A percentile compares a stretch with the other conserved stretches of the same genome.
Evolutionary conservation across 2,329 filamentous ascomycete species (phyloP).

Genomic region (Cucurbitaria berberidis): DNA sequence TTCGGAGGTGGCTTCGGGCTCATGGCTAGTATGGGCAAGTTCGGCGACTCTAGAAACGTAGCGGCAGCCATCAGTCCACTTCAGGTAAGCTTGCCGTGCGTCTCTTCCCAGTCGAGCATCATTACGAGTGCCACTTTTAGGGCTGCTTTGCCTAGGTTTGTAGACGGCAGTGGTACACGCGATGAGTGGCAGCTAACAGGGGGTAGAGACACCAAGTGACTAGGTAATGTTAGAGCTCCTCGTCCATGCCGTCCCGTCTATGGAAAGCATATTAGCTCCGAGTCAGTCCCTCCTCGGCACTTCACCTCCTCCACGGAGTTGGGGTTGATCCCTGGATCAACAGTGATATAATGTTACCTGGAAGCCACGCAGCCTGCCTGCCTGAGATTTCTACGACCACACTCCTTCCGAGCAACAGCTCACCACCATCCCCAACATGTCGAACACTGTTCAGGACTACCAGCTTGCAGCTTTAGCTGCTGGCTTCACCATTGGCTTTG

Average conservation of each 20-base stretch:
- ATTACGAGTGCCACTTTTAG: not conserved
- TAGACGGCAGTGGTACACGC: not conserved
- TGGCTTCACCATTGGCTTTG: slow-evolving; percentile 46
- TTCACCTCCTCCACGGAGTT: slow-evolving; percentile 1
- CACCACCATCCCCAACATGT: slow-evolving; percentile 13
- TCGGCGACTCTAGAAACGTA: not conserved
- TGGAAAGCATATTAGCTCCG: not conserved
- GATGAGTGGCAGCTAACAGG: slow-evolving; percentile 3
- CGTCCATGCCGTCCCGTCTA: not conserved
- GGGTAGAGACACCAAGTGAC: not conserved
- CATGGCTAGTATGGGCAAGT: not conserved
- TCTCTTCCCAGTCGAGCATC: slow-evolving; percentile 1
- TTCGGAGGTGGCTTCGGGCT: slow-evolving; percentile 6
- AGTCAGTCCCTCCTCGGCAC: slow-evolving; percentile 6
- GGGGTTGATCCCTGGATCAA: slow-evolving; percentile 3
- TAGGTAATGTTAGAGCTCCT: not conserved
- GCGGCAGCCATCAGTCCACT: not conserved
- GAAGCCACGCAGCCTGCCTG: not conserved
- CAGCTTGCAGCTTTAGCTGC: slow-evolving; percentile 42
- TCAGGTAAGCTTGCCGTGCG: slow-evolving; percentile 3
- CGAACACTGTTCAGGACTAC: slow-evolving; percentile 31
- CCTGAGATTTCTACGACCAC: not conserved
- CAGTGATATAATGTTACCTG: not conserved
- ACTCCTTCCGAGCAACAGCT: not conserved
- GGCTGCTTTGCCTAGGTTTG: not conserved